Conservation (phyloP, 441 rosid genomes). For the Corymbia citriodora region DNA sequence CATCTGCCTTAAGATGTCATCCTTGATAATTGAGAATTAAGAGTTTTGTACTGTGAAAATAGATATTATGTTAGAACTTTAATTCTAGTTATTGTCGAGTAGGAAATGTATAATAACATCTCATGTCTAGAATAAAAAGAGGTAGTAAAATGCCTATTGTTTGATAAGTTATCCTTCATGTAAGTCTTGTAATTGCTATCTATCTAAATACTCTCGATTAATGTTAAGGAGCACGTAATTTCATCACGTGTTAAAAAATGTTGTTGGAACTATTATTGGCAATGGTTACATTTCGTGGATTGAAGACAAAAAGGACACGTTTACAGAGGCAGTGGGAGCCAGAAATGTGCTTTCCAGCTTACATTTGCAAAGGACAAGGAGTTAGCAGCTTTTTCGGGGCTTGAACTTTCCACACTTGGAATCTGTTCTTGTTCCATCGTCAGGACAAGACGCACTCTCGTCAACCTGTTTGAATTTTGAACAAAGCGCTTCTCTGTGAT, state of each 20-base stretch:
- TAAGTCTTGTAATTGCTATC: no score
- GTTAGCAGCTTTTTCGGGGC: background rate
- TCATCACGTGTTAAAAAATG: fast-evolving
- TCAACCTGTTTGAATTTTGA: background rate
- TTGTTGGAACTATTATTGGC: background rate
- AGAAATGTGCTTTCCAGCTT: background rate
- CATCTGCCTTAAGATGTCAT: no score
- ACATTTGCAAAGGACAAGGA: background rate
- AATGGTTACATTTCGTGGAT: background rate
- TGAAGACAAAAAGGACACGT: background rate
- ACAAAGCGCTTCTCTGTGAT: background rate
- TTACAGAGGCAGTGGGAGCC: background rate
- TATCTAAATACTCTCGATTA: no score
- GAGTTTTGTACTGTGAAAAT: no score
- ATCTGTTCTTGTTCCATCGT: background rate
- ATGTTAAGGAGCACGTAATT: background rate
- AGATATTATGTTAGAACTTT: no score
- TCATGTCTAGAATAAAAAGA: no score
- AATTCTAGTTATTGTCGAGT: no score
- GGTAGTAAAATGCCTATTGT: no score
- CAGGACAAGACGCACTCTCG: background rate
- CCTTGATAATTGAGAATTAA: no score
- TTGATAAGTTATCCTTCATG: fast-evolving
- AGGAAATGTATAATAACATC: no score
- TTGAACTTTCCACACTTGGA: background rate